These are phyloP conservation scores for Candida namnaoensis DNA, from an alignment of 805 yeast species.

Conservation along the genomic window DNA sequence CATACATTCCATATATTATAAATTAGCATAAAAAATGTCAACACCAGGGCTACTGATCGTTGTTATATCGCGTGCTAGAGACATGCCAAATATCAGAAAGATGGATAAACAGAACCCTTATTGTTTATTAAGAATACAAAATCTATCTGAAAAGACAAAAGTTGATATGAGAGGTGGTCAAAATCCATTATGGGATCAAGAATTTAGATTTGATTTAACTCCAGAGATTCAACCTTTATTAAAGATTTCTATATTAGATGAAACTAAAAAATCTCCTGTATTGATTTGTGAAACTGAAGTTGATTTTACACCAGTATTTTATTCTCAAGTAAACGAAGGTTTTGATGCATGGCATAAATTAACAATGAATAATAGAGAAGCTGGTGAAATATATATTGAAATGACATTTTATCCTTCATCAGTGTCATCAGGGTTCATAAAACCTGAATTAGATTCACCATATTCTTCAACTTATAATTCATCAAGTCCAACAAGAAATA, in stretches of 20 bases:
- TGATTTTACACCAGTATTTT: conserved; percentile 66
- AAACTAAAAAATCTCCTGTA: conserved; percentile 77
- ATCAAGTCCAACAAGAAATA: conserved; percentile 1
- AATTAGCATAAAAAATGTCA: not conserved
- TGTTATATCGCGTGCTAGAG: conserved; percentile 73
- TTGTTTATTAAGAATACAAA: conserved; percentile 73
- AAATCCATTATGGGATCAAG: conserved; percentile 82
- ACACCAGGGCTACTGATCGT: conserved; percentile 51
- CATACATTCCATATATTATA: too few species aligned
- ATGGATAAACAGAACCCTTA: conserved; percentile 93
- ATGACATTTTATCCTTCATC: conserved; percentile 77
- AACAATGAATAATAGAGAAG: conserved; percentile 57
- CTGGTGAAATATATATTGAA: conserved; percentile 85
- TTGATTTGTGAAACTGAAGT: conserved; percentile 78
- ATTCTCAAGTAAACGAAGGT: conserved; percentile 62
- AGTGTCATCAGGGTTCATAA: not conserved
- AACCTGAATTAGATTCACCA: not conserved
- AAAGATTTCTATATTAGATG: conserved; percentile 74
- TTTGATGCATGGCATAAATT: conserved; percentile 81
- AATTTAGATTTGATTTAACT: conserved; percentile 56
- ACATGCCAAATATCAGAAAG: conserved; percentile 77
- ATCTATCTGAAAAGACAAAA: conserved; percentile 71
- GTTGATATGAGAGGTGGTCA: conserved; percentile 87
- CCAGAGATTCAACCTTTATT: conserved; percentile 56
- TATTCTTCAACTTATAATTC: not conserved